A percentile compares a stretch with the other conserved stretches of the same genome.
phyloP scores from a whole-genome alignment of 192 early-diverging fungal genomes.

The Powellomyces hirtus region DNA sequence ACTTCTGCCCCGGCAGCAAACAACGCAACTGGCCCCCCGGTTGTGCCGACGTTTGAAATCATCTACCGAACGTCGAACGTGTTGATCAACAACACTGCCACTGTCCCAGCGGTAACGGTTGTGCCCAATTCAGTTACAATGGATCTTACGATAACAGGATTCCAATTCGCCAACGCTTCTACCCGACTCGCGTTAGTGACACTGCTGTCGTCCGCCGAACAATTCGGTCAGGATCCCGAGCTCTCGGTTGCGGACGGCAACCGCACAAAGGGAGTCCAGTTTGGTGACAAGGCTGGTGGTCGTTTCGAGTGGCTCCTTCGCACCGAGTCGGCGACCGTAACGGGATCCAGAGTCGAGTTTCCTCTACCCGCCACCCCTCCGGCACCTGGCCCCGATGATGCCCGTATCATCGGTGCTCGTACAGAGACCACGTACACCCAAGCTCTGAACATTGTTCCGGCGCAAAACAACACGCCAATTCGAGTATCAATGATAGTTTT shows the following conservation, averaged over 20 bases:
- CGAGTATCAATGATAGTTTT: neutral
- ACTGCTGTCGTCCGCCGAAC: neutral
- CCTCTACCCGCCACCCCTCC: neutral
- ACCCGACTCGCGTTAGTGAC: neutral
- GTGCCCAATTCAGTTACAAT: conserved; percentile 1
- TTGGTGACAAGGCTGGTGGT: conserved; percentile 10
- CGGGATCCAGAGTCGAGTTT: neutral
- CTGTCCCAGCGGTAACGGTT: neutral
- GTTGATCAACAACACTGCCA: neutral
- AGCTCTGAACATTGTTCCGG: neutral
- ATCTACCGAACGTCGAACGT: neutral
- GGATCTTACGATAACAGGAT: neutral
- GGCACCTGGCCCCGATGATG: conserved; percentile 2
- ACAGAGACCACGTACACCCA: neutral
- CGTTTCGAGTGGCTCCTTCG: neutral
- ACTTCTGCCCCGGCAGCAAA: neutral
- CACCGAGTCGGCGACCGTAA: neutral
- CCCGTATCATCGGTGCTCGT: neutral
- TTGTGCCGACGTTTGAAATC: neutral
- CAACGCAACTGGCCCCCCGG: neutral
- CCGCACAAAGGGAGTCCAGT: neutral
- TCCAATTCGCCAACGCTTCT: neutral
- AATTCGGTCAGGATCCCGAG: conserved; percentile 1
- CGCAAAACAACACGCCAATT: neutral
- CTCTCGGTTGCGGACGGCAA: neutral